Percentiles rank a stretch among this genome's conserved stretches.
These are phyloP conservation scores for Orbilia oligospora DNA, from an alignment of 2,329 filamentous ascomycete genomes.

Conservation along the genomic window DNA sequence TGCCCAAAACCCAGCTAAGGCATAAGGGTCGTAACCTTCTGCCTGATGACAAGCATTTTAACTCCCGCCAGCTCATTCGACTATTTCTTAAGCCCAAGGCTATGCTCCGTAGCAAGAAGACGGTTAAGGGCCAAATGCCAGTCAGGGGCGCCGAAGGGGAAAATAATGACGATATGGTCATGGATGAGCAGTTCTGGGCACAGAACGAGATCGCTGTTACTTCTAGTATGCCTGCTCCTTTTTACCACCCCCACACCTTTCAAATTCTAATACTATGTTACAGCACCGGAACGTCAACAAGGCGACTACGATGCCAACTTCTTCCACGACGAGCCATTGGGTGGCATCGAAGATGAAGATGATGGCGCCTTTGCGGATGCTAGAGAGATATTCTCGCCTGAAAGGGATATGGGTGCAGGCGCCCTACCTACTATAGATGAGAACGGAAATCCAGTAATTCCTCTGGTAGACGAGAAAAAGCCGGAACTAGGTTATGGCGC, in stretches of 20 bases:
- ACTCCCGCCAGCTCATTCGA: conserved; percentile 87
- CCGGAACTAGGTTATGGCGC: conserved; percentile 71
- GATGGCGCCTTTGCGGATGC: conserved; percentile 84
- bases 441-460: conserved; percentile 55
- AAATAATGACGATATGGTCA: conserved; percentile 78
- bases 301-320: conserved; percentile 97
- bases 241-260: conserved; percentile 13
- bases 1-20: conserved; percentile 96
- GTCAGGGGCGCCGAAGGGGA: conserved; percentile 64
- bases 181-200: conserved; percentile 98
- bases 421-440: conserved; percentile 66
- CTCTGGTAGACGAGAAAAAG: conserved; percentile 46
- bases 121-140: conserved; percentile 50
- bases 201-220: conserved; percentile 72
- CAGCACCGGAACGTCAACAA: conserved; percentile 60
- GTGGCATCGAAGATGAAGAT: conserved; percentile 75
- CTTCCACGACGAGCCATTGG: conserved; percentile 89
- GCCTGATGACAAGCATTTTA: conserved; percentile 98
- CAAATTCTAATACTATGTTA: conserved; percentile 64
- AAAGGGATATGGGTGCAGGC: conserved; percentile 68
- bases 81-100: conserved; percentile 97
- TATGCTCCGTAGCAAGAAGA: conserved; percentile 65
- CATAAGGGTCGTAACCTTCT: conserved; percentile 92
- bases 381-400: conserved; percentile 81
- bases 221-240: conserved; percentile 44